These are phyloP conservation scores for Combretum micranthum DNA, from an alignment of 345 rosid genomes.

Conservation along the genomic window DNA sequence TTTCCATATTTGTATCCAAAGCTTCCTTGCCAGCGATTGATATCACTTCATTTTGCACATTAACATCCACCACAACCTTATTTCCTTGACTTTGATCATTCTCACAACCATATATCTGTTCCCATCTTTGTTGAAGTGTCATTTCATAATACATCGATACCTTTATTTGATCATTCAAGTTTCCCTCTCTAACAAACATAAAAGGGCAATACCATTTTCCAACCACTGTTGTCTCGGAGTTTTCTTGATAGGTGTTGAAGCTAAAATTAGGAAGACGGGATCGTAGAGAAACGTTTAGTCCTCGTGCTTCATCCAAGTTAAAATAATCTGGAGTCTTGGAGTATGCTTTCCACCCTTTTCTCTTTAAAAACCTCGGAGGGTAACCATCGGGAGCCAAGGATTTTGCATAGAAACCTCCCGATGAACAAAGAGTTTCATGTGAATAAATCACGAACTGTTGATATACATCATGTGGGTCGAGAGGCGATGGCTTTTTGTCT, in stretches of 20 bases:
- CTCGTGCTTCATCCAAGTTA: conserved; percentile 39
- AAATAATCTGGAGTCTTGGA: conserved; percentile 19
- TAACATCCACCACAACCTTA: conserved; percentile 21
- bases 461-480: conserved; percentile 20
- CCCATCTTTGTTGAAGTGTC: conserved; percentile 58
- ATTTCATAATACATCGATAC: conserved; percentile 39
- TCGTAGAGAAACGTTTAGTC: conserved; percentile 32
- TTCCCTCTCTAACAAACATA: conserved; percentile 43
- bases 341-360: conserved; percentile 36
- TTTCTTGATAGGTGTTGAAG: conserved; percentile 7
- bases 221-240: conserved; percentile 16
- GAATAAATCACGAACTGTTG: conserved; percentile 26
- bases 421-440: neutral
- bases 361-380: conserved; percentile 43
- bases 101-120: conserved; percentile 32
- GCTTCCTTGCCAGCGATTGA: conserved; percentile 22
- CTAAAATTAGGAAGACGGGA: conserved; percentile 34
- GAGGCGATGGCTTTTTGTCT: conserved; percentile 20
- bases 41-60: conserved; percentile 26
- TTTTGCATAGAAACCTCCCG: conserved; percentile 23
- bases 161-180: conserved; percentile 28
- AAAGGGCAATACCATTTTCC: conserved; percentile 79
- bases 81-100: conserved; percentile 7
- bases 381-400: conserved; percentile 36
- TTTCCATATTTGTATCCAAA: conserved; percentile 4